Conservation (phyloP, 2,329 filamentous ascomycete genomes). For the Orbilia ellipsospora region DNA sequence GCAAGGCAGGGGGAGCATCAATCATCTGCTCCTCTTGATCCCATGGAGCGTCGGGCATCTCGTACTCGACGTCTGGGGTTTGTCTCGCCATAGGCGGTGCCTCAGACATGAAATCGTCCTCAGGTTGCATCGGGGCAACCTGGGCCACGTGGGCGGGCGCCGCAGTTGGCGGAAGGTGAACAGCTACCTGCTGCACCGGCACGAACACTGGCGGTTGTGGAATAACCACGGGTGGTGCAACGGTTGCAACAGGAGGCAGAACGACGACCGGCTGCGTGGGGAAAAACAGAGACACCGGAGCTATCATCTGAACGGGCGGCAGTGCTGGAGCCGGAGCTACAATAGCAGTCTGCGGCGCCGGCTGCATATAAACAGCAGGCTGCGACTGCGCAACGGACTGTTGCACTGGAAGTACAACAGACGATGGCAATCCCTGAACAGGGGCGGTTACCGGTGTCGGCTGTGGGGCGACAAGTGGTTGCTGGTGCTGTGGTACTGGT, state of each 20-base stretch:
- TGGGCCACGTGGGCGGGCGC: constrained; percentile 1
- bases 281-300: not conserved
- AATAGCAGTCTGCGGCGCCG: not conserved
- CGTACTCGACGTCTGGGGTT: constrained; percentile 22
- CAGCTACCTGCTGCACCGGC: not conserved
- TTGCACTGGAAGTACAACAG: not conserved
- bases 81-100: constrained; percentile 9
- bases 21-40: constrained; percentile 25
- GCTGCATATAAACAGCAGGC: not conserved
- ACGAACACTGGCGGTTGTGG: not conserved
- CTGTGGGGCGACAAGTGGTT: too few relatives aligned
- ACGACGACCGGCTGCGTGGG: not conserved
- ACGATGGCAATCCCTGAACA: constrained; percentile 1
- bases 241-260: not conserved
- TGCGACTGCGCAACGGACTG: not conserved
- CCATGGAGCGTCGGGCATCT: constrained; percentile 36
- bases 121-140: constrained; percentile 13
- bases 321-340: constrained; percentile 2
- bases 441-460: too few relatives aligned
- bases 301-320: not conserved
- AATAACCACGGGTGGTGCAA: not conserved
- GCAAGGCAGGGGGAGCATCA: constrained; percentile 15
- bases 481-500: not conserved
- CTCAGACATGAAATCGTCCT: constrained; percentile 17
- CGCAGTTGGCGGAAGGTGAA: not conserved